These are phyloP conservation scores for Solanum bulbocastanum DNA, from an alignment of 257 asterid species.

Conservation along the genomic window DNA sequence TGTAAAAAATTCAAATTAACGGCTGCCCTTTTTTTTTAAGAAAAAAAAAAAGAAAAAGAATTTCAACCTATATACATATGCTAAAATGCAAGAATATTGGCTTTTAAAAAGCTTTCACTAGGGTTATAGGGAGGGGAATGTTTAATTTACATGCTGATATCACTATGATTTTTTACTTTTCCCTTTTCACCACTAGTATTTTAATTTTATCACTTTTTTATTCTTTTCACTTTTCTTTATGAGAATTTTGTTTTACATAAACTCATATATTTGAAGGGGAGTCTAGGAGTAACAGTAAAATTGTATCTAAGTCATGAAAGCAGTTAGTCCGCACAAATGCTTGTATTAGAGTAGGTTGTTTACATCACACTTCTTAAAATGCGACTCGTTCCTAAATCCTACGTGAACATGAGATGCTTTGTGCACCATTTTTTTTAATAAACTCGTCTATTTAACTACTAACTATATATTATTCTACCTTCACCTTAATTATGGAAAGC, in stretches of 20 bases:
- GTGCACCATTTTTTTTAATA: not conserved
- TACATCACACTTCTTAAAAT: not conserved
- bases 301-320: not conserved
- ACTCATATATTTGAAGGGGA: not conserved
- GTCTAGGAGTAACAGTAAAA: not conserved
- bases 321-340: not conserved
- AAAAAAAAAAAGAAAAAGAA: not conserved
- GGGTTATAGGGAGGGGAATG: not conserved
- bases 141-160: not conserved
- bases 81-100: not conserved
- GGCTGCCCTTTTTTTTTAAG: not conserved
- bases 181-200: not conserved
- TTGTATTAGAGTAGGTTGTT: not conserved
- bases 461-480: not conserved
- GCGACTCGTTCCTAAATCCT: not conserved
- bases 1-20: not conserved
- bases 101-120: not conserved
- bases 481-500: not conserved
- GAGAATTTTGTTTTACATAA: not conserved
- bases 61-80: constrained; percentile 7
- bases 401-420: not conserved
- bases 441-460: not conserved
- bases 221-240: not conserved
- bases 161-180: not conserved
- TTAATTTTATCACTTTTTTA: not conserved